phyloP scores from a whole-genome alignment of 495 filamentous ascomycete genomes.

The Geoglossum glabrum region DNA sequence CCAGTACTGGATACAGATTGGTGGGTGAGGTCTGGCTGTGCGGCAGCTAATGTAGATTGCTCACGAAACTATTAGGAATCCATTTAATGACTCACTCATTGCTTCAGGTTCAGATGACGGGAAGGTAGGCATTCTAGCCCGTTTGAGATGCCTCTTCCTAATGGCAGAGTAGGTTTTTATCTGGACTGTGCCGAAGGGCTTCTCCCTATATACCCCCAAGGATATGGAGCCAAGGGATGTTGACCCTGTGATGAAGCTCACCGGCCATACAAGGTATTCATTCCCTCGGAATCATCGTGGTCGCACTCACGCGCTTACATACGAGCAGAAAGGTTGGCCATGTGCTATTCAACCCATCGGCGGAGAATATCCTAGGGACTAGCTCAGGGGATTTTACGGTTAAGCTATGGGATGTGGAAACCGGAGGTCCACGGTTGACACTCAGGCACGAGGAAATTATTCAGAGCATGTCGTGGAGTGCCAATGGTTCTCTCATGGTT shows the following conservation, averaged over 20 bases:
- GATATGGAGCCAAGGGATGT: slow-evolving; percentile 66
- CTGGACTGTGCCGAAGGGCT: slow-evolving; percentile 83
- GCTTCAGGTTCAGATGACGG: slow-evolving; percentile 91
- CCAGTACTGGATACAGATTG: slow-evolving; percentile 96
- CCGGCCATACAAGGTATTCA: slow-evolving; percentile 44
- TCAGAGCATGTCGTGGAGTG: slow-evolving; percentile 90
- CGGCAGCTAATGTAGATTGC: slow-evolving; percentile 8
- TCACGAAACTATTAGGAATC: slow-evolving; percentile 43
- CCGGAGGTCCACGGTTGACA: slow-evolving; percentile 47
- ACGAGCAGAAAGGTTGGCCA: slow-evolving; percentile 77
- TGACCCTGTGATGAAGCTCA: slow-evolving; percentile 55
- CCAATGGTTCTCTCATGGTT: slow-evolving; percentile 69
- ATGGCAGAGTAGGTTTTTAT: slow-evolving; percentile 44
- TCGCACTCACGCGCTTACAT: neutral
- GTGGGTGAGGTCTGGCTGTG: slow-evolving; percentile 29
- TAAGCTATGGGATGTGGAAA: slow-evolving; percentile 86
- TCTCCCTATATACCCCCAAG: slow-evolving; percentile 61
- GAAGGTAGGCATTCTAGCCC: slow-evolving; percentile 32
- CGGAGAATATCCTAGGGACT: slow-evolving; percentile 87
- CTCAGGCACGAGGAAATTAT: slow-evolving; percentile 80
- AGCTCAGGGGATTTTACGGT: slow-evolving; percentile 88
- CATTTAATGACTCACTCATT: slow-evolving; percentile 83
- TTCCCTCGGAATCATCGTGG: neutral
- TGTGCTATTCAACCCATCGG: slow-evolving; percentile 91
- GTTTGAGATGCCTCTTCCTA: slow-evolving; percentile 7